These are phyloP conservation scores for Eucalyptus pauciflora DNA, from an alignment of 345 rosid species.

Conservation along the genomic window DNA sequence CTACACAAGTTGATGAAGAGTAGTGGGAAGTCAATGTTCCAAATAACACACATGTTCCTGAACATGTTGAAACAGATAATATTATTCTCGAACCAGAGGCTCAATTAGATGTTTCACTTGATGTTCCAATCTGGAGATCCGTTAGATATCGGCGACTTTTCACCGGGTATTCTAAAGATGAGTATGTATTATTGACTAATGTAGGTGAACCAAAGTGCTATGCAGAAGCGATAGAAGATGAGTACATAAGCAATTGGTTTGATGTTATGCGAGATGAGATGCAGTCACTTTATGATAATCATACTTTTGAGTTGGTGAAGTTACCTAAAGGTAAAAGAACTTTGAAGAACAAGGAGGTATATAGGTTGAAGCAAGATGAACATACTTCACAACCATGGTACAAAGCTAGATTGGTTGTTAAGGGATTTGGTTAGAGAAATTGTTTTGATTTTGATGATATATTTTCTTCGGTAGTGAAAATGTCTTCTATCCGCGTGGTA, in stretches of 20 bases:
- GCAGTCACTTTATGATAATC: not conserved
- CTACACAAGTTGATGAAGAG: not conserved
- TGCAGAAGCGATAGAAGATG: not conserved
- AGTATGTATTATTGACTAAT: not conserved
- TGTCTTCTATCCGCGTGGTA: too few relatives aligned
- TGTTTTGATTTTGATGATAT: too few relatives aligned
- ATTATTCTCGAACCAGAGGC: not conserved
- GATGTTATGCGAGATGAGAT: not conserved
- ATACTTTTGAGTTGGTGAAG: not conserved
- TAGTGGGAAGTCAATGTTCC: not conserved
- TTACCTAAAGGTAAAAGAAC: not conserved
- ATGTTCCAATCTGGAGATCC: not conserved
- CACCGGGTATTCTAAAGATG: rapidly evolving
- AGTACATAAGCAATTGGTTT: too few relatives aligned
- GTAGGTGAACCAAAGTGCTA: rapidly evolving
- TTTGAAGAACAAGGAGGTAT: not conserved
- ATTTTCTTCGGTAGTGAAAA: too few relatives aligned
- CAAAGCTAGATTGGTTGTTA: not conserved
- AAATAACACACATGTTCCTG: too few relatives aligned
- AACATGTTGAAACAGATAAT: not conserved
- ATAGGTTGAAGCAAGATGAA: too few relatives aligned
- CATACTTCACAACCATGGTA: not conserved
- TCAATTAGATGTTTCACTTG: not conserved
- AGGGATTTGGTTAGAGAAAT: not conserved
- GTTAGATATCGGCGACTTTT: too few relatives aligned